Base-by-base conservation (phyloP, 441 rosid genomes). In the Geranium incanum region DNA sequence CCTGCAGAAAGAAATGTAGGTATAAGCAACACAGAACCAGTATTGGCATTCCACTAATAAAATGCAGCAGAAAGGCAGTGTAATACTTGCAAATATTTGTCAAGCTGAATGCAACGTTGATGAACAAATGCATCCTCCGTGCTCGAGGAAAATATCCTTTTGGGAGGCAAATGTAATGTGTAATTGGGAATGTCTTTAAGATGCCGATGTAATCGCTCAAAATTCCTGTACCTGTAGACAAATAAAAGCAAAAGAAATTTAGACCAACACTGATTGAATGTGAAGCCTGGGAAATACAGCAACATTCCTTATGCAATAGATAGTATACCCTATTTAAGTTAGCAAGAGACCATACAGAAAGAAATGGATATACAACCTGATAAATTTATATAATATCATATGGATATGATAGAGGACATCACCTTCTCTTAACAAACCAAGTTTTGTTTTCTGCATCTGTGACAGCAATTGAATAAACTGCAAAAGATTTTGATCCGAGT, bases 91-190 rank as follows among this genome's bases (percentile, higher is more conserved):
- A 95, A 79, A 82, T 86, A 95, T 78, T 83, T 89, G 83, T 95
- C 95, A 78, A 95, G 96, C 84, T 86, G 95, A 85, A 92, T 91
- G 83, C 99, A 92, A 69, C 99, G 97, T 75, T 94, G 95, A 82
- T 87, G 96, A 81, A 95, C 99, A 87, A 95, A 95, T 71, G 98
- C 80, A 68, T 92, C 97, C 79, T 95, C 99, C 0, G 96, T 95
- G 79, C 99, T 95, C 68, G 99, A 95, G n/a, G 99, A 92, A 84
- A 95, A 95, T 83, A 95, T 92, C 80, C 98, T 88, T 81, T 95
- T 95, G 70, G 99, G 99, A 36, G 99, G 99, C 82, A 95, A 82
- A 75, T 95, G 96, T 76, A 95, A 82, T 38, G 91, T 91, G 82
- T 91, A 95, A 78, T 95, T 95, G 19, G 99, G 99, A 75, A 95